These are phyloP conservation scores for Hanseniaspora occidentalis DNA, from an alignment of 805 yeast genomes.

Conservation along the genomic window DNA sequence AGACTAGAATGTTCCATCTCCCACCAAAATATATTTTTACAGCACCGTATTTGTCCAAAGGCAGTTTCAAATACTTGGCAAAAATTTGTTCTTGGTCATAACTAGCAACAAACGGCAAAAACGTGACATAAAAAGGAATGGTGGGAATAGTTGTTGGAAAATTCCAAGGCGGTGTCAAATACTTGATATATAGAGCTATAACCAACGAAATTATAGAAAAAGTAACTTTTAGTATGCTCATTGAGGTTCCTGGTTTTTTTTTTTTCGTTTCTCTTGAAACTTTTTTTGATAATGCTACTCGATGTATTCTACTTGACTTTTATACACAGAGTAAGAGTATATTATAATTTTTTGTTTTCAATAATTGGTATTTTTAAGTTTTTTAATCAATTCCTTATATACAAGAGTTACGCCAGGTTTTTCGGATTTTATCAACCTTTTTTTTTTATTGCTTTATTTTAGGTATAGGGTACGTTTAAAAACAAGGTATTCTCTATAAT, in stretches of 20 bases:
- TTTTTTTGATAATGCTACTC: not conserved
- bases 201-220: not conserved
- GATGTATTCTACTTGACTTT: too few relatives aligned
- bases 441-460: too few relatives aligned
- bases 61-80: constrained; percentile 29
- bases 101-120: constrained; percentile 27
- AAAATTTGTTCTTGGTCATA: constrained; percentile 35
- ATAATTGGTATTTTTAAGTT: not conserved
- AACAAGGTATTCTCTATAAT: too few relatives aligned
- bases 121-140: constrained; percentile 46
- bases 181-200: not conserved
- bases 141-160: constrained; percentile 46
- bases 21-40: constrained; percentile 49
- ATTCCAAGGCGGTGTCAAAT: constrained; percentile 32
- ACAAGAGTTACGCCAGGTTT: too few relatives aligned
- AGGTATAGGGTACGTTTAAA: too few relatives aligned
- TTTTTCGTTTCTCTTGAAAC: not conserved
- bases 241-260: too few relatives aligned
- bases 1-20: constrained; percentile 46
- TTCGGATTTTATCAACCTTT: too few relatives aligned
- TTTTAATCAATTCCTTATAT: too few relatives aligned
- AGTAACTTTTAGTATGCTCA: not conserved
- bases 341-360: too few relatives aligned
- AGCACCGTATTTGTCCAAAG: constrained; percentile 41
- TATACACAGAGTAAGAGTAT: too few relatives aligned